These are phyloP conservation scores for Rhynchospora tenuis DNA, from an alignment of 176 grass and related monocot genomes.

Conservation along the genomic window DNA sequence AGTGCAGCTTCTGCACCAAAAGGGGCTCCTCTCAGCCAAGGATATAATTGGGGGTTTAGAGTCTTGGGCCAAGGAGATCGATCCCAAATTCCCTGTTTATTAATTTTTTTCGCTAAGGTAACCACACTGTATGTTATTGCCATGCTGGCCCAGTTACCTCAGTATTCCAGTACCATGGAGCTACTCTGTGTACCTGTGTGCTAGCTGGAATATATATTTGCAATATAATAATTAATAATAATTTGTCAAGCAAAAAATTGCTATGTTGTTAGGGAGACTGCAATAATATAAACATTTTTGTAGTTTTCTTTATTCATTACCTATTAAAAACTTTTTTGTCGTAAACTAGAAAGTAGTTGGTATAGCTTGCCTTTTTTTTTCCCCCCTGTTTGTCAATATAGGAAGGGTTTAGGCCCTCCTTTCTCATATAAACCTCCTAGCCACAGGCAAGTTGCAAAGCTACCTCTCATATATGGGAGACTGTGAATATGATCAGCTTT, in stretches of 20 bases:
- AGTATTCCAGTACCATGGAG: neutral
- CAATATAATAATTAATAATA: neutral
- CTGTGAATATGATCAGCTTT: neutral
- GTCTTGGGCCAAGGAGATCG: slow-evolving; percentile 57
- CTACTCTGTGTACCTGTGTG: neutral
- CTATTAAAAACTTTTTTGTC: neutral
- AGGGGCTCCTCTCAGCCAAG: slow-evolving; percentile 52
- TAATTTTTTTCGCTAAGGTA: slow-evolving; percentile 17
- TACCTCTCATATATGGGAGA: neutral
- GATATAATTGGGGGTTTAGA: slow-evolving; percentile 78
- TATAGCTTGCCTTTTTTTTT: neutral
- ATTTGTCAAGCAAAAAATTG: neutral
- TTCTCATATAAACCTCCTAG: neutral
- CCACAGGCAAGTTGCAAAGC: neutral
- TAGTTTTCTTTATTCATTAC: neutral
- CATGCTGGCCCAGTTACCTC: neutral
- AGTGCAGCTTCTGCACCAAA: slow-evolving; percentile 51
- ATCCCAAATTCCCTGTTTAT: slow-evolving; percentile 60
- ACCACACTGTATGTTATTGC: neutral
- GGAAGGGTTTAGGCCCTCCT: neutral
- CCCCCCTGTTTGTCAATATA: neutral
- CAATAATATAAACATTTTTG: neutral
- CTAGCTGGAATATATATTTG: neutral
- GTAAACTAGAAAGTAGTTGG: neutral
- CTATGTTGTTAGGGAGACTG: neutral